Evolutionary conservation across 345 rosid species (phyloP).

Genomic region (Arabis alpina): DNA sequence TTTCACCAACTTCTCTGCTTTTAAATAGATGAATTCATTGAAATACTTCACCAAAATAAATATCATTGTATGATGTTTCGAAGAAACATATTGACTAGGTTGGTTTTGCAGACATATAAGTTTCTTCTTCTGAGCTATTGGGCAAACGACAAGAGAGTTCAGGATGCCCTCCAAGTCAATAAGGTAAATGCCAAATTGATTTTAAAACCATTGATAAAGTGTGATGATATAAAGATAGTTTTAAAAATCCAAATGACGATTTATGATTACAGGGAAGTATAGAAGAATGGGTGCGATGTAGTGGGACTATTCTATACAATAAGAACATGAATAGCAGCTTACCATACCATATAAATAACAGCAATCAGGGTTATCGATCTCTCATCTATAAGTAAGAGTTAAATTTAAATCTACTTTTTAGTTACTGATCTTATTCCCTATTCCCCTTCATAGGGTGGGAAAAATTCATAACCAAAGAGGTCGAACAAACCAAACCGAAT

Average conservation of each 20-base stretch:
- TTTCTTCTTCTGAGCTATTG: slow-evolving; percentile 8
- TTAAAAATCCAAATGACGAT: too few species aligned
- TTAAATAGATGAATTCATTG: too few species aligned
- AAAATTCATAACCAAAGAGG: too few species aligned
- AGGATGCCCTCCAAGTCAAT: slow-evolving; percentile 14
- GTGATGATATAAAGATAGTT: too few species aligned
- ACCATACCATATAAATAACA: slow-evolving; percentile 32
- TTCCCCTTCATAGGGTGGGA: too few species aligned
- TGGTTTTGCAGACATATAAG: slow-evolving; percentile 23
- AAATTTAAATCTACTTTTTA: too few species aligned
- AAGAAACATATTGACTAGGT: not conserved
- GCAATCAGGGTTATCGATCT: slow-evolving; percentile 21
- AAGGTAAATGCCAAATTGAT: slow-evolving; percentile 9
- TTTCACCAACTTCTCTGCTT: too few species aligned
- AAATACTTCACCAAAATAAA: not conserved
- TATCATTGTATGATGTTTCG: not conserved
- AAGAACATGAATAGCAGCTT: slow-evolving; percentile 1
- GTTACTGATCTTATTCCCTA: too few species aligned
- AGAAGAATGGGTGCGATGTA: slow-evolving; percentile 23
- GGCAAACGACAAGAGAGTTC: slow-evolving; percentile 33
- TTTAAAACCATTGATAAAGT: not conserved
- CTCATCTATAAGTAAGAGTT: slow-evolving; percentile 22
- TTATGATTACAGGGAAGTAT: slow-evolving; percentile 14
- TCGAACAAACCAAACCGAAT: too few species aligned
- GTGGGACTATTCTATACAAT: not conserved